A percentile compares a stretch with the other conserved stretches of the same genome.
These are phyloP conservation scores for Puccinia hordei DNA, from an alignment of 1,284 basidiomycete genomes.

Conservation along the genomic window DNA sequence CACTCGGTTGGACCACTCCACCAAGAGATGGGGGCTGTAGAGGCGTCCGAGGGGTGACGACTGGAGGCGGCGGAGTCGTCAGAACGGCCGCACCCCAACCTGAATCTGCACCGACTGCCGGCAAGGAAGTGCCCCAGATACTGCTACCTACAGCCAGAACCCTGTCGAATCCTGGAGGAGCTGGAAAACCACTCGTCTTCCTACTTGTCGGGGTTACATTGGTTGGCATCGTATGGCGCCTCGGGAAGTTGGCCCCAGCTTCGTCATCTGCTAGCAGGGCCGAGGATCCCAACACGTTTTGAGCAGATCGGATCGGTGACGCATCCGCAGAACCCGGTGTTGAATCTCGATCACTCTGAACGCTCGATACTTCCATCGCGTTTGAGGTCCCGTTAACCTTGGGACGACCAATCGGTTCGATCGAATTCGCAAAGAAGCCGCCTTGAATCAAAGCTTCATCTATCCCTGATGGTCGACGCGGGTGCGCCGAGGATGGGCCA, in stretches of 20 bases:
- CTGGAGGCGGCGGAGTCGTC: constrained; percentile 24
- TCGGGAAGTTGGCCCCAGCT: constrained; percentile 16
- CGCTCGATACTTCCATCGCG: constrained; percentile 30
- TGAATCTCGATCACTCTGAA: constrained; percentile 39
- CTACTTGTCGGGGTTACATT: constrained; percentile 4
- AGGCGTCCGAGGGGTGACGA: not conserved
- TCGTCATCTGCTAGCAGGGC: constrained; percentile 39
- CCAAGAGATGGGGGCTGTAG: constrained; percentile 12
- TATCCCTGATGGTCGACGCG: constrained; percentile 37
- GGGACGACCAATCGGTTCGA: constrained; percentile 47
- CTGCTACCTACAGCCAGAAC: constrained; percentile 31
- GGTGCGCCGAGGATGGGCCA: constrained; percentile 36
- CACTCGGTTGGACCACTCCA: not conserved
- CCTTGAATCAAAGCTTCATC: constrained; percentile 14
- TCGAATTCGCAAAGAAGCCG: constrained; percentile 34
- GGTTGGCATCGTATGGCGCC: constrained; percentile 36
- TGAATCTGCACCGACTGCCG: not conserved
- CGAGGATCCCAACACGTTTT: constrained; percentile 41
- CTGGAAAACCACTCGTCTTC: constrained; percentile 22
- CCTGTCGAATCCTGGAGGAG: constrained; percentile 23
- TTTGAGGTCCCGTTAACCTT: constrained; percentile 28
- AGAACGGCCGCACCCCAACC: constrained; percentile 38
- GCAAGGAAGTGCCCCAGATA: constrained; percentile 38
- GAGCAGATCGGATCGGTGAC: constrained; percentile 12
- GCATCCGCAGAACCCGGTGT: constrained; percentile 11